These are phyloP conservation scores for Fragaria iinumae DNA, from an alignment of 306 rosid genomes.

Conservation along the genomic window DNA sequence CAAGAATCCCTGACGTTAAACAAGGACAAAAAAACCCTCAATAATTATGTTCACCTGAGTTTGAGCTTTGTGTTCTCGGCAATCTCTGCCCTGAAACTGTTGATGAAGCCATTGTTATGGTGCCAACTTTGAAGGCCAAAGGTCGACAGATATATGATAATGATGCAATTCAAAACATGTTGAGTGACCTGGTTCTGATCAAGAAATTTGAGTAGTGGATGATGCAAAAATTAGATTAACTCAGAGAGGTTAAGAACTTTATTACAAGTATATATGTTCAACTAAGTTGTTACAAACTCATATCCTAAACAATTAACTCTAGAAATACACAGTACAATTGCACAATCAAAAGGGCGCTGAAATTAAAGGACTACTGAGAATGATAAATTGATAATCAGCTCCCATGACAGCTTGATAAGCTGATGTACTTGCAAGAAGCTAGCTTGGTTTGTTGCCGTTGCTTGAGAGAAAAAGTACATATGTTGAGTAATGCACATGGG, in stretches of 20 bases:
- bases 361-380: neutral
- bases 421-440: neutral
- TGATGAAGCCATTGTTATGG: conserved; percentile 98
- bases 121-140: conserved; percentile 91
- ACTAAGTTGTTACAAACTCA: neutral
- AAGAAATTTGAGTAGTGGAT: conserved; percentile 66
- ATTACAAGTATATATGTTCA: neutral
- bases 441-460: neutral
- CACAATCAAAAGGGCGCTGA: neutral
- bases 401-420: neutral
- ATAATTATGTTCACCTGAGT: neutral
- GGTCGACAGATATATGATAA: conserved; percentile 64
- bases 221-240: neutral
- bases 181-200: conserved; percentile 69
- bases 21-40: neutral
- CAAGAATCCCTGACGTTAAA: no score
- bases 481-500: neutral
- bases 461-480: neutral
- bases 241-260: neutral
- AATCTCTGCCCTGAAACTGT: conserved; percentile 98
- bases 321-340: neutral
- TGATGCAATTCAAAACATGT: conserved; percentile 89
- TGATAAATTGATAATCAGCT: neutral
- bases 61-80: conserved; percentile 91
- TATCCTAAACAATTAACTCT: no score